A percentile compares a stretch with the other conserved stretches of the same genome.
phyloP scores from a whole-genome alignment of 352 stramenopile genomes.

The Globisporangium nodosum region DNA sequence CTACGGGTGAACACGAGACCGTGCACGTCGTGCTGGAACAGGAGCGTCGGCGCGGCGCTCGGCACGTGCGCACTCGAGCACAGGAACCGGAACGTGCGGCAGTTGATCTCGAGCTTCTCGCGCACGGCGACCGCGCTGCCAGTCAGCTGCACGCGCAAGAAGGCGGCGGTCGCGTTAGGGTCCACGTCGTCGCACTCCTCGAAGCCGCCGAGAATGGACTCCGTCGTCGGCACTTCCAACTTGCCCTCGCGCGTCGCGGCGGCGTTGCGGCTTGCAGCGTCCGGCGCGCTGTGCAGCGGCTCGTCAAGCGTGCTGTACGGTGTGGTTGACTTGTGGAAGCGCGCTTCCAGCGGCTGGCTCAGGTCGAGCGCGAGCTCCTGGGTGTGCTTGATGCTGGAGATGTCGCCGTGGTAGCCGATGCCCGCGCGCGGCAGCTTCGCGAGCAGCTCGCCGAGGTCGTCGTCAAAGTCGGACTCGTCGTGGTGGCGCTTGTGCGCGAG shows the following conservation, averaged over 20 bases:
- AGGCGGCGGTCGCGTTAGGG: conserved; percentile 53
- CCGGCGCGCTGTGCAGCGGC: conserved; percentile 34
- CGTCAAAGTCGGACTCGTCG: conserved; percentile 42
- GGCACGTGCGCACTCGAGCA: conserved; percentile 22
- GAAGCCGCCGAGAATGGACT: conserved; percentile 73
- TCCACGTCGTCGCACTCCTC: conserved; percentile 80
- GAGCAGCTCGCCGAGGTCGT: conserved; percentile 53
- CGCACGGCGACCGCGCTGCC: conserved; percentile 21
- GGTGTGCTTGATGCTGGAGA: conserved; percentile 46
- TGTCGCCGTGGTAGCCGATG: conserved; percentile 73
- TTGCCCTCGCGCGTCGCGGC: conserved; percentile 22
- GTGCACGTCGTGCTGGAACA: conserved; percentile 84
- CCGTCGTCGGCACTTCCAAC: conserved; percentile 64
- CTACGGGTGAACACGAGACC: conserved; percentile 45
- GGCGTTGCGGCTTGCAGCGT: conserved; percentile 18
- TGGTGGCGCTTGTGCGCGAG: conserved; percentile 46
- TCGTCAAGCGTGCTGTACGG: conserved; percentile 69
- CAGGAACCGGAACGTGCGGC: conserved; percentile 60
- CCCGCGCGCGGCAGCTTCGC: conserved; percentile 64
- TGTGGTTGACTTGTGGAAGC: conserved; percentile 78
- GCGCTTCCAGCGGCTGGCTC: conserved; percentile 44
- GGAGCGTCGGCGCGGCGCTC: conserved; percentile 22
- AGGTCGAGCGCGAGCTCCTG: conserved; percentile 45
- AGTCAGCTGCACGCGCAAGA: conserved; percentile 43
- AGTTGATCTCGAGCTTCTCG: conserved; percentile 59